Conservation (phyloP, 2,329 filamentous ascomycete species). For the Capronia americana region DNA sequence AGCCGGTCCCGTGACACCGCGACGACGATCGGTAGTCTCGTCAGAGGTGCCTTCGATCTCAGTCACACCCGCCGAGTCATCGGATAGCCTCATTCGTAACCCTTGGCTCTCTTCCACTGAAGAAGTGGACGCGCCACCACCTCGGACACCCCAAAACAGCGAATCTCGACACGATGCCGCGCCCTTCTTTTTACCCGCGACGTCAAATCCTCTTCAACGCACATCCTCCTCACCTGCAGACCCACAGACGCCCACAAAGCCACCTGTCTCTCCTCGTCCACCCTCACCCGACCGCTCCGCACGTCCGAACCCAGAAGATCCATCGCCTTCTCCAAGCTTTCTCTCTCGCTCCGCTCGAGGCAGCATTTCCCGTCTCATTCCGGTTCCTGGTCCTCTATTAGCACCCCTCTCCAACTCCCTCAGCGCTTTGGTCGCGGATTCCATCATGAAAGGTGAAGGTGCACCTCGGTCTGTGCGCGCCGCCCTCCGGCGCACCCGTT, state of each 20-base stretch:
- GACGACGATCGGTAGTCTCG: slow-evolving; percentile 26
- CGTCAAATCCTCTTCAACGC: slow-evolving; percentile 30
- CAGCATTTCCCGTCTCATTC: slow-evolving; percentile 58
- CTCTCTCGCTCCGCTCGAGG: slow-evolving; percentile 48
- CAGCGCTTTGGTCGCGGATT: slow-evolving; percentile 69
- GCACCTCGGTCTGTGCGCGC: slow-evolving; percentile 30
- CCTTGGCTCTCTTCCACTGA: slow-evolving; percentile 34
- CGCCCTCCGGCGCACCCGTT: slow-evolving; percentile 31
- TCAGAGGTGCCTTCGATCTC: slow-evolving; percentile 37
- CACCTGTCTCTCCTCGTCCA: slow-evolving; percentile 26
- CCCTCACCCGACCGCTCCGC: slow-evolving; percentile 33
- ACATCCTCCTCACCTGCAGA: slow-evolving; percentile 33
- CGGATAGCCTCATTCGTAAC: slow-evolving; percentile 23
- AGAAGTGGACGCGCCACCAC: slow-evolving; percentile 26
- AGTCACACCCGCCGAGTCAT: slow-evolving; percentile 36
- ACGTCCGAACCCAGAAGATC: slow-evolving; percentile 27
- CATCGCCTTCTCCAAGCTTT: slow-evolving; percentile 40
- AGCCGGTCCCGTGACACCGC: slow-evolving; percentile 21
- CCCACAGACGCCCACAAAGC: slow-evolving; percentile 33
- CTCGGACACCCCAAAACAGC: slow-evolving; percentile 28
- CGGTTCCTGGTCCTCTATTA: slow-evolving; percentile 62
- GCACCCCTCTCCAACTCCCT: slow-evolving; percentile 66
- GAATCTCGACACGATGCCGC: slow-evolving; percentile 25
- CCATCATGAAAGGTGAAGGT: slow-evolving; percentile 64
- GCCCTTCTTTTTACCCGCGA: slow-evolving; percentile 35